Base-by-base conservation (phyloP, 441 rosid species). In the Eruca vesicaria region DNA sequence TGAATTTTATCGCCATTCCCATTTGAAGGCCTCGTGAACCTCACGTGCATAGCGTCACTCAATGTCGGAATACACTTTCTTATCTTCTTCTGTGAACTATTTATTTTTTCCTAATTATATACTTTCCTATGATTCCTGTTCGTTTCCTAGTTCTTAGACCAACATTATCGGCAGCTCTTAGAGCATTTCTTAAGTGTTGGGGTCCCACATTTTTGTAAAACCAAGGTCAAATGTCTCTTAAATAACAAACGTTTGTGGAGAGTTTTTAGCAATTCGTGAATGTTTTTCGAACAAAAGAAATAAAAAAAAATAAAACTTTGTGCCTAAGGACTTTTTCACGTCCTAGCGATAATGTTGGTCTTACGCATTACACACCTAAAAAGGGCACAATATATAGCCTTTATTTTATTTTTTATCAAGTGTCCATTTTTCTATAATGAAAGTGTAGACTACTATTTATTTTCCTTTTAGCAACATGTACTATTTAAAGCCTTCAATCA, bases 11-110 rank as follows among this genome's bases (percentile, higher is more conserved):
- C 19, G 16, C 58, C 55, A 36, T 31, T 35, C 6, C 4, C 15
- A n/a, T 62, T 56, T 0, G 71, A 43, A 16, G 53, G 6, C 66
- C 72, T 64, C 63, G 68, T 66, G 76, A 66, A 43, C 61, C 14
- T 65, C 80, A 71, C 76, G 76, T 71, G 80, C 28, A 57, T 59
- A 50, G 76, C 80, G 80, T 71, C 72, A 71, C 72, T 71, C 68
- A 48, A 16, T 77, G 76, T 71, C 76, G 72, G 72, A 58, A 71
- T 63, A 18, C 33, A 53, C 3, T 53, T 36, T 1, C 4, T 76
- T 12, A 63, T 6, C 31, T 43, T 57, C 35, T 19, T 38, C 7
- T 20, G 36, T 11, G 20, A 74, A 50, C 29, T 60, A 8, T 35
- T 60, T 32, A 18, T 12, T 60, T 50, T 6, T 50, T 68, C 66